Conservation (phyloP, 2,329 filamentous ascomycete species). For the Colletotrichum filicis region DNA sequence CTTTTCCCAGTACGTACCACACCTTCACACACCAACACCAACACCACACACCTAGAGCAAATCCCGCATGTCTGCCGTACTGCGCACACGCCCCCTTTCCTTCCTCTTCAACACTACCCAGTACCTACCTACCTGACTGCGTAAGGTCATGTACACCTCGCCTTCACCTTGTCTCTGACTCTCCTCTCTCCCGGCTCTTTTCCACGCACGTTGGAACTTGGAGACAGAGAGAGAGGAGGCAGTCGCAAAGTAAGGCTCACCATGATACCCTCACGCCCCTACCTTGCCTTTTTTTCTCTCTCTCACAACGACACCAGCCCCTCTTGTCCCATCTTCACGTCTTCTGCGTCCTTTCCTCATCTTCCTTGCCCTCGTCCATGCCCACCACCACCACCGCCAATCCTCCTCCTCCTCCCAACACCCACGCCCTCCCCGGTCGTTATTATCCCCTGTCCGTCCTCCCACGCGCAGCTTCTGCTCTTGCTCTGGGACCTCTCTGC, state of each 20-base stretch:
- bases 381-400: not conserved
- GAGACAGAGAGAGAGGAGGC: too few species aligned
- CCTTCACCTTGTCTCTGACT: not conserved
- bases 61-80: not conserved
- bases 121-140: too few species aligned
- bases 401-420: conserved; percentile 12
- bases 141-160: not conserved
- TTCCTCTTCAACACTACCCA: not conserved
- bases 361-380: conserved; percentile 9
- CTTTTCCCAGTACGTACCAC: not conserved
- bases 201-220: not conserved
- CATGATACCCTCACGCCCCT: conserved; percentile 17
- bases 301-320: conserved; percentile 14
- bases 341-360: conserved; percentile 6
- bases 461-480: conserved; percentile 5
- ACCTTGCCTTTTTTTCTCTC: not conserved
- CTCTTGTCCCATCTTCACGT: conserved; percentile 20
- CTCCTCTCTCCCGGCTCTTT: too few species aligned
- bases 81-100: not conserved
- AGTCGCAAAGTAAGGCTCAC: conserved; percentile 3
- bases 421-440: conserved; percentile 30
- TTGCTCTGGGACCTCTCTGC: conserved; percentile 25
- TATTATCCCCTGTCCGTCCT: conserved; percentile 33
- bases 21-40: not conserved
- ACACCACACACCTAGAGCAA: not conserved